phyloP scores from a whole-genome alignment of 352 stramenopile species.

The Phytopythium helicoides region DNA sequence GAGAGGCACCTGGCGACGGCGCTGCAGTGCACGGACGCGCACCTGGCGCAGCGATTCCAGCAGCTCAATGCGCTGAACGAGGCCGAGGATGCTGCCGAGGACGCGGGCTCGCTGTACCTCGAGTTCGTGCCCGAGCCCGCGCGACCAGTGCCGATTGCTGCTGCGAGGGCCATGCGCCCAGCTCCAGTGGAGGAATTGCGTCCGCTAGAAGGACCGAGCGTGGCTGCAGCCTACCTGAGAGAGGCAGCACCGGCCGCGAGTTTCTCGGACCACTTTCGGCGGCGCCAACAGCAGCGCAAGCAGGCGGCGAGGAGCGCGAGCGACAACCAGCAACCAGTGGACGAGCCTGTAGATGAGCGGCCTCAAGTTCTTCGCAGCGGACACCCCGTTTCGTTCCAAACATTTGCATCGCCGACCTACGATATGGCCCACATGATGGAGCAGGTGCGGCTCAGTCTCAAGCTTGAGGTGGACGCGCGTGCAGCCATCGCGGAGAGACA shows the following conservation, averaged over 20 bases:
- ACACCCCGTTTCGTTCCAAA: slow-evolving; percentile 25
- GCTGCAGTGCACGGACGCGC: slow-evolving; percentile 82
- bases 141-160: background rate
- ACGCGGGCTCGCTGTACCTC: background rate
- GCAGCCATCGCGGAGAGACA: slow-evolving; percentile 75
- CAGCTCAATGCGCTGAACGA: slow-evolving; percentile 49
- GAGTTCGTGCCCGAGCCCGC: slow-evolving; percentile 7
- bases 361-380: slow-evolving; percentile 1
- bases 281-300: slow-evolving; percentile 40
- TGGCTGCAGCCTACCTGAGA: no score
- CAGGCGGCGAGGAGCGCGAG: slow-evolving; percentile 7
- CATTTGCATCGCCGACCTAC: slow-evolving; percentile 72
- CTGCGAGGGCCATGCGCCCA: no score
- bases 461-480: slow-evolving; percentile 77
- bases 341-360: slow-evolving; percentile 13
- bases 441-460: slow-evolving; percentile 76
- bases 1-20: slow-evolving; percentile 72
- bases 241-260: slow-evolving; percentile 6
- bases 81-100: slow-evolving; percentile 9
- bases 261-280: slow-evolving; percentile 56
- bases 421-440: slow-evolving; percentile 86
- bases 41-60: slow-evolving; percentile 72
- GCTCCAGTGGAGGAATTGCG: no score
- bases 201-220: no score
- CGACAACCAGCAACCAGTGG: slow-evolving; percentile 29